Base-by-base conservation (phyloP, 2,329 filamentous ascomycete species). In the Mariannaea sp. region DNA sequence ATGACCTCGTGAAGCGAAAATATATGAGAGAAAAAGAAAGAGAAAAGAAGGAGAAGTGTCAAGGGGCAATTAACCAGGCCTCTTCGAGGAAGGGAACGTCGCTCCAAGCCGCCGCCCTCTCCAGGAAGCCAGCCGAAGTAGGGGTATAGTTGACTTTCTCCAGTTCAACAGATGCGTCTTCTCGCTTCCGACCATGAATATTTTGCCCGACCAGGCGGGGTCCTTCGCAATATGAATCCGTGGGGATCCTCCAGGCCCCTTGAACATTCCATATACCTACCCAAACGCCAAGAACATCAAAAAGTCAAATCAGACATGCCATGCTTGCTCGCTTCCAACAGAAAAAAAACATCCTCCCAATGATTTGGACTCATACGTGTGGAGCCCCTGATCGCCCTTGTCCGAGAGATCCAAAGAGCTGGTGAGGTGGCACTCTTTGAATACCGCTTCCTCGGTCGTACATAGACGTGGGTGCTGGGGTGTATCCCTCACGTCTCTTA, bases 401-500 rank as follows among this genome's bases (percentile, higher is more conserved):
- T 38, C 76, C 75, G 13, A 85, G 68, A 14, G 77, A 80, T 62
- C 82, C 78, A 7, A 85, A 72, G 30, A 85, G 75, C 68, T 87
- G 81, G 45, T 80, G 77, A 3, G 85, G 85, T 10, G 84, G 84
- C 55, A 87, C 79, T 57, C 82, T 75, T 60, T 78, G 76, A 59
- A 86, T 82, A 46, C 81, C 81, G 57, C 76, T 82, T 49, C 78
- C 79, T 33, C 81, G 77, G 65, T 86, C 84, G 58, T 80, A 82
- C 77, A 82, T 83, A 29, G 78, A 82, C 14, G 86, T 88, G 4
- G 87, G 86, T 29, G 90, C 89, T n/a, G 87, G 89, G 12, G 85
- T 77, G 62, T 95, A 95, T 43, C 91, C 90, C 69, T 93, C 88
- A 42, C 85, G 83, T 75, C 82, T 87, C 74, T 91, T 88, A 64